A percentile compares a stretch with the other conserved stretches of the same genome.
Conservation (phyloP, 768 basidiomycete species). For the Tylopilus balloui region DNA sequence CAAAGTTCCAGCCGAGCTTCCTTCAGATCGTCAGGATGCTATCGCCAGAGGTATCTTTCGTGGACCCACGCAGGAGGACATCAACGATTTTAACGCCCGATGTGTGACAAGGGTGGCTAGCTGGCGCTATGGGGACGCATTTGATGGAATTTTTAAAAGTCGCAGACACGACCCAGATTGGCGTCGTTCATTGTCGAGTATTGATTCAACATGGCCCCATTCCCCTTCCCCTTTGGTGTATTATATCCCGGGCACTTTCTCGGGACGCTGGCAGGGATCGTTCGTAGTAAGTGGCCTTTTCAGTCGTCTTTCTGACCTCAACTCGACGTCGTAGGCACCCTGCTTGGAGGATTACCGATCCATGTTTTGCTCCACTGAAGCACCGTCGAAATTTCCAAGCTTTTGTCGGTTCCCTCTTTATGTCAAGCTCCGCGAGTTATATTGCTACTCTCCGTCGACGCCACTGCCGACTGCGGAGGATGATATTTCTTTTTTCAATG, state of each 20-base stretch:
- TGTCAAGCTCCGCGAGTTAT: slow-evolving; percentile 46
- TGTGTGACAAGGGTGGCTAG: slow-evolving; percentile 39
- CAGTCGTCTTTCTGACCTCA: not conserved
- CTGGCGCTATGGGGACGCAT: slow-evolving; percentile 16
- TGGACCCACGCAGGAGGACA: slow-evolving; percentile 47
- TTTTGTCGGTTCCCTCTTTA: slow-evolving; percentile 46
- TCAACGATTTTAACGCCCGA: slow-evolving; percentile 38
- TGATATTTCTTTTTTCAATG: slow-evolving; percentile 37
- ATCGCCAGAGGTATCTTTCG: slow-evolving; percentile 20
- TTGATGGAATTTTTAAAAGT: slow-evolving; percentile 24
- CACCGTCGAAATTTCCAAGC: slow-evolving; percentile 33
- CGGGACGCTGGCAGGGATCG: slow-evolving; percentile 49
- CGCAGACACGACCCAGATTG: slow-evolving; percentile 31
- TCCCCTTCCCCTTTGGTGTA: slow-evolving; percentile 11
- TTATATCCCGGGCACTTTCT: slow-evolving; percentile 43
- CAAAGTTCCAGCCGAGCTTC: slow-evolving; percentile 39
- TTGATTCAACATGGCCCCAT: not conserved
- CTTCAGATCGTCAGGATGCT: slow-evolving; percentile 35
- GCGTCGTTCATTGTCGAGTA: slow-evolving; percentile 20
- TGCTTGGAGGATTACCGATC: slow-evolving; percentile 35
- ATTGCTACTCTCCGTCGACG: slow-evolving; percentile 32
- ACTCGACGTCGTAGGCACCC: slow-evolving; percentile 33
- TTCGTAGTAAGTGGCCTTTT: slow-evolving; percentile 36
- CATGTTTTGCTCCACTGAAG: slow-evolving; percentile 33
- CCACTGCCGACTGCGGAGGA: slow-evolving; percentile 35